Base-by-base conservation (phyloP, 345 rosid species). In the Citrus cavaleriei region DNA sequence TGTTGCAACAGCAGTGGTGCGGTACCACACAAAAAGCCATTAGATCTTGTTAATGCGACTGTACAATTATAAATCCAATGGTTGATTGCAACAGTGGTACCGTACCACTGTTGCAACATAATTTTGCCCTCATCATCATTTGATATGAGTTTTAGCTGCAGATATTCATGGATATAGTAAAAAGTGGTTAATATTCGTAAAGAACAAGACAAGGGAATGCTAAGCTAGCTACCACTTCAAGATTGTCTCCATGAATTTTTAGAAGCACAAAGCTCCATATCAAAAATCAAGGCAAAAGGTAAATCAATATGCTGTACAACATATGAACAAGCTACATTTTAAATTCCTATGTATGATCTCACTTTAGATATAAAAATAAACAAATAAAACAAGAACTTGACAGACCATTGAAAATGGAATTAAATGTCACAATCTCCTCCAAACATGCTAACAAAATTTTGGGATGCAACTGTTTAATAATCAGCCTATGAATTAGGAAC, bases 231-330 rank as follows among this genome's bases (percentile, higher is more conserved):
- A 66, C 68, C 70, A 65, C 64, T 27, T 74, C 79, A 70, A 80
- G 77, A 74, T 42, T 78, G 77, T 77, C 75, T 10, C 78, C 76
- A 49, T 34, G 7, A 67, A 35, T 24, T 66, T 34, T 67, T 34
- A 37, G 18, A 37, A 67, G 63, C 79, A 67, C 73, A 67, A 35
- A 34, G 55, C 72, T 76, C 27, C 61, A 18, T 13, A 37, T 6
- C 79, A 77, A 73, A 35, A 67, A 28, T 54, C 65, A 71, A 81
- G 51, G 42, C 58, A 55, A 61, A 51, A 27, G 49, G 7, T 51
- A 24, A 62, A 8, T 42, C 51, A 25, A 16, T 18, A 61, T 28
- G 34, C 16, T 1, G 6, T 74, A 28, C 28, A 61, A 18, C 9
- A 37, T 2, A 5, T 59, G 9, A 60, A 63, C 72, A 55, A 4